These are phyloP conservation scores for Phaseolus lunatus DNA, from an alignment of 306 rosid species.

Conservation along the genomic window DNA sequence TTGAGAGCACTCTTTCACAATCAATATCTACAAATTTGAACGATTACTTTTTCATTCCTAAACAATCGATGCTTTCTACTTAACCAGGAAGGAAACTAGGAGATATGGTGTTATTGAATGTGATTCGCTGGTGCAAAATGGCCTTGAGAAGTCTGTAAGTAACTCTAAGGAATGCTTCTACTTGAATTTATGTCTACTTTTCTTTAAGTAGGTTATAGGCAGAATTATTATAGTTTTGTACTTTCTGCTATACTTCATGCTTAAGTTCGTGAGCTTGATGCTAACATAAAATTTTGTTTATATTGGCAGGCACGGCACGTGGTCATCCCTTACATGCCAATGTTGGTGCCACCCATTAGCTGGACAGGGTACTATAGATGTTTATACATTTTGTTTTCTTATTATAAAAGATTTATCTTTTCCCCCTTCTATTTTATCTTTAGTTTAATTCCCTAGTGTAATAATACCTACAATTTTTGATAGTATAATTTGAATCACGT, in stretches of 20 bases:
- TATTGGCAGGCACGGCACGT: constrained; percentile 89
- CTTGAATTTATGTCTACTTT: constrained; percentile 21
- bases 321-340: constrained; percentile 98
- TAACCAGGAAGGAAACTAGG: constrained; percentile 67
- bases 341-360: constrained; percentile 87
- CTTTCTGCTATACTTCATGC: neutral
- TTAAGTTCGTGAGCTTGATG: constrained; percentile 37
- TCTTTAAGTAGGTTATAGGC: constrained; percentile 25
- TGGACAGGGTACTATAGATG: constrained; percentile 80
- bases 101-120: constrained; percentile 95
- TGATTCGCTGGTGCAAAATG: constrained; percentile 73
- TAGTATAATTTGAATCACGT: constrained; percentile 16
- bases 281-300: constrained; percentile 40
- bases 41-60: neutral
- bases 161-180: constrained; percentile 17
- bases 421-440: neutral
- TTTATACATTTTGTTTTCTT: neutral
- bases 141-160: constrained; percentile 91
- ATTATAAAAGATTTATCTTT: constrained; percentile 1
- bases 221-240: constrained; percentile 30
- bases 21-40: constrained; percentile 31
- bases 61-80: constrained; percentile 42
- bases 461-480: neutral
- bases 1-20: constrained; percentile 38
- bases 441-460: constrained; percentile 22